Conservation (phyloP, 129 eudicot genomes). For the Logfia minima region DNA sequence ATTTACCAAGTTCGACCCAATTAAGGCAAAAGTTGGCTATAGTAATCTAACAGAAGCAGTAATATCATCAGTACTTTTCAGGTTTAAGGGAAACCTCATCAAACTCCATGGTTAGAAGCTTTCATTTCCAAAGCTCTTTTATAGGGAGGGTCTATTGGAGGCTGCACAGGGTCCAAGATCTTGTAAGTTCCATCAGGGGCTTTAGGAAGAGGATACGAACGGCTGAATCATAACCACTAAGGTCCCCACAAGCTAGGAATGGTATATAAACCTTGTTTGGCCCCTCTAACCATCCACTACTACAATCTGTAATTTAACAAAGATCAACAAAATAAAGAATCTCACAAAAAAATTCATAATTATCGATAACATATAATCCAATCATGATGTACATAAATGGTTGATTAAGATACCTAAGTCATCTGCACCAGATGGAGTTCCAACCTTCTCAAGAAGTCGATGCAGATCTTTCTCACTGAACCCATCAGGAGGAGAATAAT, state of each 20-base stretch:
- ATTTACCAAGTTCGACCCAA: not conserved
- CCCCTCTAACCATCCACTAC: conserved; percentile 98
- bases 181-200: conserved; percentile 67
- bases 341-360: not conserved
- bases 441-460: conserved; percentile 86
- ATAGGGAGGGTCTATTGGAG: conserved; percentile 97
- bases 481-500: conserved; percentile 96
- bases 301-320: conserved; percentile 67
- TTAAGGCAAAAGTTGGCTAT: not conserved
- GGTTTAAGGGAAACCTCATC: conserved; percentile 55
- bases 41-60: conserved; percentile 13
- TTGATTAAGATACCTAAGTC: conserved; percentile 57
- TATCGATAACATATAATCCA: not conserved
- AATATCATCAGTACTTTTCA: conserved; percentile 26
- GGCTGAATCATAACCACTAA: conserved; percentile 90
- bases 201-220: conserved; percentile 88
- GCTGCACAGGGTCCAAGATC: conserved; percentile 90
- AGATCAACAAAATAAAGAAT: not conserved
- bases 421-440: conserved; percentile 92
- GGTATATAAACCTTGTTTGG: conserved; percentile 94
- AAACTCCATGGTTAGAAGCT: conserved; percentile 66
- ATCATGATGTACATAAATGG: conserved; percentile 3
- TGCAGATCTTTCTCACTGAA: conserved; percentile 89
- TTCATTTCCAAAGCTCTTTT: conserved; percentile 94
- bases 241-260: conserved; percentile 94